Conservation (phyloP, 139 green algal genomes). For the Desmodesmus armatus region DNA sequence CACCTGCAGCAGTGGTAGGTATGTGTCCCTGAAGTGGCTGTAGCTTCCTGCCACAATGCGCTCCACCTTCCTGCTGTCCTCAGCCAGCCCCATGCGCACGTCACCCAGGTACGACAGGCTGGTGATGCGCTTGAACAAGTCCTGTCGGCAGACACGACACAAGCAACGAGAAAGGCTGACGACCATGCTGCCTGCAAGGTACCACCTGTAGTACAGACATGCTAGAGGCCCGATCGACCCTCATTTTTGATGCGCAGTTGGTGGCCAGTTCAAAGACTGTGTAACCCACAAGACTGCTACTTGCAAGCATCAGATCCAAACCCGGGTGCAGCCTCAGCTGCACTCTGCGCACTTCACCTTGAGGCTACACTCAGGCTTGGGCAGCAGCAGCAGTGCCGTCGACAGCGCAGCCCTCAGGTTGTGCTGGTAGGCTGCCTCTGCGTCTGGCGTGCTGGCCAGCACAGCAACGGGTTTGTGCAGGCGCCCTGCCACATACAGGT, state of each 20-base stretch:
- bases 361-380: conserved; percentile 64
- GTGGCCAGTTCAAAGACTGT: no score
- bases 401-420: conserved; percentile 78
- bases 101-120: conserved; percentile 89
- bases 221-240: no score
- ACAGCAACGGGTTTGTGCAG: conserved; percentile 88
- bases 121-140: conserved; percentile 77
- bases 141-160: conserved; percentile 49
- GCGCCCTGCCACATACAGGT: conserved; percentile 82
- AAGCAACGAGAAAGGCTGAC: neutral
- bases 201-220: neutral
- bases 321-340: no score
- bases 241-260: no score
- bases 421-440: neutral
- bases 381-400: conserved; percentile 81
- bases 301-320: no score
- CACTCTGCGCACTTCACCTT: conserved; percentile 58
- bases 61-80: conserved; percentile 87
- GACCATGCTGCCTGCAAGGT: conserved; percentile 15
- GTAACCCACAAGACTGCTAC: no score
- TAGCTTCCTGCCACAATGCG: conserved; percentile 74
- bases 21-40: conserved; percentile 51
- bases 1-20: conserved; percentile 56
- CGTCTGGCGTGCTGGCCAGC: conserved; percentile 28
- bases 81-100: conserved; percentile 83